Conservation (phyloP, 2,329 filamentous ascomycete genomes). For the Sclerotinia nivalis region DNA sequence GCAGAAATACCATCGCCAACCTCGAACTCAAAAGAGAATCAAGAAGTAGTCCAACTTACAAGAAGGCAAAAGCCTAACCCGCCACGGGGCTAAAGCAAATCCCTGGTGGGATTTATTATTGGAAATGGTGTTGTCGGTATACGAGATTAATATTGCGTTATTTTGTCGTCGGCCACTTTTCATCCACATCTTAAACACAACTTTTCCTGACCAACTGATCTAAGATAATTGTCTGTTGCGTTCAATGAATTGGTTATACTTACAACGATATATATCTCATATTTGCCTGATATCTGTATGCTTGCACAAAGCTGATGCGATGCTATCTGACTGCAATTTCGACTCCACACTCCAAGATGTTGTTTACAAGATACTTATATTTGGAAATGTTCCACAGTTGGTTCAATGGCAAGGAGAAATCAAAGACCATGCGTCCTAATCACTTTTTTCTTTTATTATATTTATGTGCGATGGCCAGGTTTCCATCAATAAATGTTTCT, state of each 20-base stretch:
- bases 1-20: not conserved
- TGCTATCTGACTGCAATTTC: not conserved
- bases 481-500: too few species aligned
- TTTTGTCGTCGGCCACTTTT: not conserved
- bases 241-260: not conserved
- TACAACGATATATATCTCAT: not conserved
- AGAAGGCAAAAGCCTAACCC: not conserved
- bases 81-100: not conserved
- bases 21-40: not conserved
- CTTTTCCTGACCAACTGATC: not conserved
- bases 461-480: too few species aligned
- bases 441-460: not conserved
- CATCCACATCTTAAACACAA: slow-evolving; percentile 4
- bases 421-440: not conserved
- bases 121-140: not conserved
- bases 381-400: not conserved
- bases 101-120: not conserved
- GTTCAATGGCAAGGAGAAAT: not conserved
- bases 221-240: not conserved
- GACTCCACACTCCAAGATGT: too few species aligned
- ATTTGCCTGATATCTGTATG: not conserved
- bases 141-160: not conserved
- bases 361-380: not conserved
- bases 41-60: not conserved
- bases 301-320: not conserved